Evolutionary conservation across 2,329 filamentous ascomycete species (phyloP).

Genomic region (Orbilia quercus): DNA sequence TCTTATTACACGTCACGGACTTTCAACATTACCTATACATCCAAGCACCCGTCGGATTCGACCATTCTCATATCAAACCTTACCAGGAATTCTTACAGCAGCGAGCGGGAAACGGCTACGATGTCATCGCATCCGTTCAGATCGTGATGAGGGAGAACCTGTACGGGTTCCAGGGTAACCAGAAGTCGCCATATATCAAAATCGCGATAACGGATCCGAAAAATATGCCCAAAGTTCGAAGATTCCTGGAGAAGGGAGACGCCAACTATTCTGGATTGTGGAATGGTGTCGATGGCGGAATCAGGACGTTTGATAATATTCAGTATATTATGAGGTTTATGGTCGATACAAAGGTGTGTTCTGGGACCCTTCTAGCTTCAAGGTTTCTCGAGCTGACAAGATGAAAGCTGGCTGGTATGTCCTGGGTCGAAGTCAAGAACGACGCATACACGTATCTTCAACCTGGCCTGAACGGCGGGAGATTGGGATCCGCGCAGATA

Average conservation of each 20-base stretch:
- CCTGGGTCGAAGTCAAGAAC: slow-evolving; percentile 83
- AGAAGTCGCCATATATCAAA: slow-evolving; percentile 90
- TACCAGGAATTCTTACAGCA: slow-evolving; percentile 85
- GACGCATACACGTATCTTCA: slow-evolving; percentile 78
- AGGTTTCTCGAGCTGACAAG: slow-evolving; percentile 34
- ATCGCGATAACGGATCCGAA: slow-evolving; percentile 92
- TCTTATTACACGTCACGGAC: slow-evolving; percentile 91
- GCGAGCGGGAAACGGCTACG: slow-evolving; percentile 75
- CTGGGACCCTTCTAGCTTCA: slow-evolving; percentile 17
- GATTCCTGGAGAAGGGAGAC: slow-evolving; percentile 76
- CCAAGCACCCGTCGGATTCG: slow-evolving; percentile 84
- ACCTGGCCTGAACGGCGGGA: slow-evolving; percentile 66
- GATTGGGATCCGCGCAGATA: slow-evolving; percentile 94
- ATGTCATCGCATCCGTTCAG: slow-evolving; percentile 81
- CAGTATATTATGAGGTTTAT: slow-evolving; percentile 96
- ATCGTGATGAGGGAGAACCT: slow-evolving; percentile 89
- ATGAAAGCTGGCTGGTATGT: slow-evolving; percentile 85
- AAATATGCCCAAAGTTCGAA: slow-evolving; percentile 79
- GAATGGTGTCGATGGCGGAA: slow-evolving; percentile 75
- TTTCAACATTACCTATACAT: slow-evolving; percentile 98
- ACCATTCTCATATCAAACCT: slow-evolving; percentile 77
- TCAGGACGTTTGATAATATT: slow-evolving; percentile 94
- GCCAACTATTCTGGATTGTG: slow-evolving; percentile 94
- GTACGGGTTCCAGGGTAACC: slow-evolving; percentile 92
- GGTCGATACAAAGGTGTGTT: slow-evolving; percentile 86